Conservation (phyloP, 257 asterid genomes). For the Solanum verrucosum region DNA sequence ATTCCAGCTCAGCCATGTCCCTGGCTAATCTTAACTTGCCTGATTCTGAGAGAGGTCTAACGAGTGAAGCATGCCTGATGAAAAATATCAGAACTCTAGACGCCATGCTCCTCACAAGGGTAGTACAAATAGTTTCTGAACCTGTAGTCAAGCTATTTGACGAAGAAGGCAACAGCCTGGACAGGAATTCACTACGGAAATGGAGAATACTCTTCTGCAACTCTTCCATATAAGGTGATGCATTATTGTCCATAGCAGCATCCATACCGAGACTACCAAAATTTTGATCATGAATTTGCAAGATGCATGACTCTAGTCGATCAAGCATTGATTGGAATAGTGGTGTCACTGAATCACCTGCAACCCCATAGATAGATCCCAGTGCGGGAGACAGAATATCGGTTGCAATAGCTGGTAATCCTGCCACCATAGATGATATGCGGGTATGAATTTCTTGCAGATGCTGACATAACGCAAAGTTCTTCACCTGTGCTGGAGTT, state of each 20-base stretch:
- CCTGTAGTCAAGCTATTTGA: slow-evolving; percentile 30
- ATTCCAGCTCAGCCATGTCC: slow-evolving; percentile 94
- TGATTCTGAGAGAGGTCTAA: slow-evolving; percentile 88
- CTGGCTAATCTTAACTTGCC: slow-evolving; percentile 96
- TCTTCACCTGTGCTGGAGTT: slow-evolving; percentile 76
- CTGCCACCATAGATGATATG: slow-evolving; percentile 46
- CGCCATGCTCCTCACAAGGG: slow-evolving; percentile 85
- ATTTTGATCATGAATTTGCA: slow-evolving; percentile 86
- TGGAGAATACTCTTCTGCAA: slow-evolving; percentile 68
- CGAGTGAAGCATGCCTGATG: slow-evolving; percentile 82
- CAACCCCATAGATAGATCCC: slow-evolving; percentile 74
- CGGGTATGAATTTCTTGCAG: slow-evolving; percentile 87
- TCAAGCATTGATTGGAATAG: slow-evolving; percentile 91
- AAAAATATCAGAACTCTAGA: slow-evolving; percentile 74
- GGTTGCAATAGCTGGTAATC: slow-evolving; percentile 62
- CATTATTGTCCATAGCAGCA: slow-evolving; percentile 67
- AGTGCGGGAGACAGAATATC: slow-evolving; percentile 80
- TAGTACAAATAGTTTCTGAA: slow-evolving; percentile 71
- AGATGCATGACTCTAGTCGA: slow-evolving; percentile 73
- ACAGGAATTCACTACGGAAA: slow-evolving; percentile 72
- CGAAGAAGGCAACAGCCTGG: slow-evolving; percentile 73
- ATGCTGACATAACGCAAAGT: slow-evolving; percentile 79
- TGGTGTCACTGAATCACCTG: slow-evolving; percentile 87
- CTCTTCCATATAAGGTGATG: slow-evolving; percentile 97
- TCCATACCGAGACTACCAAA: slow-evolving; percentile 66